Base-by-base conservation (phyloP, 768 basidiomycete species). In the Tylopilus felleus region DNA sequence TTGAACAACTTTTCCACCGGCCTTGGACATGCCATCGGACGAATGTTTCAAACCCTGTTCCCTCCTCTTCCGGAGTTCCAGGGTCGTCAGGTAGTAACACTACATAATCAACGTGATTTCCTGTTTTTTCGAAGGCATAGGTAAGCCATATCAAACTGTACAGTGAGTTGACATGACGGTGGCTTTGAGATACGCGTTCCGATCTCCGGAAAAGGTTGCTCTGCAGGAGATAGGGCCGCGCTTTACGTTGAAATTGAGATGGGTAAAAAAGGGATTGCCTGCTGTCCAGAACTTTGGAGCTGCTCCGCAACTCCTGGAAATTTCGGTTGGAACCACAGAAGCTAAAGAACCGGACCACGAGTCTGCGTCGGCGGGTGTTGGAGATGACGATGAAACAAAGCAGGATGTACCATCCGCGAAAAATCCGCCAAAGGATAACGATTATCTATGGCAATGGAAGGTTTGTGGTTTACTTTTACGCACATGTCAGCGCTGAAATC, bases 91-190 rank as follows among this genome's bases (percentile, higher is more conserved):
- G 95, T 98, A 10, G 95, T 98, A 13, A 97, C 96, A 3, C 77
- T 98, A 19, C 97, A 98, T 67, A 98, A 98, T 65, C 94, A 97
- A 69, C 83, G 97, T 44, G 97, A 99, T 74, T 99, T 98, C 73
- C 73, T 99, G 53, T 99, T 99, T 76, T 96, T 99, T 77, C 77
- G 97, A 58, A 79, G 97, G 53, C 97, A 98, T 76, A 82, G 97
- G 86, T 96, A 55, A 49, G 82, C 65, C 42, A 56, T 8, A 49
- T 56, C 28, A 25, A 36, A 31, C 8, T 48, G 1, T 31, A 8
- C 43, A 8, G 44, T 53, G 27, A 27, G 16, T 19, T 6, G 36
- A 40, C 2, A 55, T 66, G 22, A 70, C 25, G 21, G 17, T 43
- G 25, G 14, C 53, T 33, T 16, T 31, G 57, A 95, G 91, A 63